Evolutionary conservation across 495 filamentous ascomycete species (phyloP).

Genomic region (Neurospora sp.): DNA sequence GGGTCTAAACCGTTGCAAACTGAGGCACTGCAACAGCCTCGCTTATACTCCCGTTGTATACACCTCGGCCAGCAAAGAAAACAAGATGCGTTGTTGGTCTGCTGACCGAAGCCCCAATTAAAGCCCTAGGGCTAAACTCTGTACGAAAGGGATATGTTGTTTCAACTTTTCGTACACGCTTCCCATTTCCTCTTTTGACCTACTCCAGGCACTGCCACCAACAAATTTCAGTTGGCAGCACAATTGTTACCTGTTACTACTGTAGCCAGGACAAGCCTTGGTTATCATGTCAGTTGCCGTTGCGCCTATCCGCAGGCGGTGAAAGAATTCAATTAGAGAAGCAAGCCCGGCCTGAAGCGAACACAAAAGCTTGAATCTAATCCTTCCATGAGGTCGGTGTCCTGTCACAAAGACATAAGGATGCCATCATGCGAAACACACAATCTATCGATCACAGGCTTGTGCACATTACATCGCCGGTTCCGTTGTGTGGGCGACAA

Average conservation of each 20-base stretch:
- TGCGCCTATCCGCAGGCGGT: neutral
- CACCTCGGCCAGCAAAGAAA: neutral
- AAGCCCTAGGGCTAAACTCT: neutral
- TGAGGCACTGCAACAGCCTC: neutral
- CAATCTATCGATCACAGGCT: neutral
- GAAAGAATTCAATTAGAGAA: neutral
- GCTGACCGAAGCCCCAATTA: neutral
- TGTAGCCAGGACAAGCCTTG: neutral
- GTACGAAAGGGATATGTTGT: neutral
- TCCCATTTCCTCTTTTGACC: neutral
- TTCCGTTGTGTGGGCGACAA: neutral
- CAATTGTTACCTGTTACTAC: neutral
- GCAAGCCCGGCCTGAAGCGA: neutral
- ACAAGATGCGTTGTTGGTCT: neutral
- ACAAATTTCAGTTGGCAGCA: neutral
- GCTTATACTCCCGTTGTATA: neutral
- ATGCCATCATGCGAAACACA: neutral
- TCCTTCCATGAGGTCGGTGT: neutral
- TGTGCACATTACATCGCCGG: neutral
- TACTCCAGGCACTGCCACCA: neutral
- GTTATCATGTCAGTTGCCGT: neutral
- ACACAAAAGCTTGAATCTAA: neutral
- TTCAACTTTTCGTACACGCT: neutral
- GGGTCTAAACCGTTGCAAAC: neutral
- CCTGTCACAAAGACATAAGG: neutral